Percentiles rank a stretch among this genome's conserved stretches.
These are phyloP conservation scores for Prunus armeniaca DNA, from an alignment of 306 rosid species.

Conservation along the genomic window DNA sequence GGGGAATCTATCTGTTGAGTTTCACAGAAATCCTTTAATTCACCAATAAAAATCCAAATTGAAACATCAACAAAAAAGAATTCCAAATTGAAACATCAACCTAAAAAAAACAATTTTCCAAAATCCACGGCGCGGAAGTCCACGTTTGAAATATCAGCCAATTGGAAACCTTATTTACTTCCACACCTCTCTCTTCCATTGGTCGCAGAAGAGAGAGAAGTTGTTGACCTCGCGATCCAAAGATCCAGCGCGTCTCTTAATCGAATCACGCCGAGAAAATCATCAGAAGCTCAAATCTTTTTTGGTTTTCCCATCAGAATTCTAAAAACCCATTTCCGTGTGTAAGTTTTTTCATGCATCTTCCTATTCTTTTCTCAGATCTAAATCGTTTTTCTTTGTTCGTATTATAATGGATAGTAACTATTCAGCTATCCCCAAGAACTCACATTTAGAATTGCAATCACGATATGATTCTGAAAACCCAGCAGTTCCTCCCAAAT, in stretches of 20 bases:
- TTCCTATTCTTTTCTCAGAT: constrained; percentile 24
- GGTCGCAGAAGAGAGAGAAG: neutral
- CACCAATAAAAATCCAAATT: too few species aligned
- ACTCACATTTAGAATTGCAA: constrained; percentile 64
- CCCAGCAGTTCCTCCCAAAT: constrained; percentile 15
- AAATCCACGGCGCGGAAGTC: constrained; percentile 20
- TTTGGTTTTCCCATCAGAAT: neutral
- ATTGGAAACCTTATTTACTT: neutral
- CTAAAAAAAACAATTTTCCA: neutral
- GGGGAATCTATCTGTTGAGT: too few species aligned
- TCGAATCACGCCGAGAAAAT: neutral
- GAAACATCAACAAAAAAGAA: neutral
- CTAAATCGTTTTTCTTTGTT: constrained; percentile 16
- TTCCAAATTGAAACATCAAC: neutral
- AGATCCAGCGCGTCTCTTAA: constrained; percentile 37
- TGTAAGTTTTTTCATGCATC: constrained; percentile 32
- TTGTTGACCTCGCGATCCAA: constrained; percentile 46
- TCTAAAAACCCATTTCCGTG: neutral
- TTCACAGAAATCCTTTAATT: too few species aligned
- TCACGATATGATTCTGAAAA: constrained; percentile 34
- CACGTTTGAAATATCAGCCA: constrained; percentile 18
- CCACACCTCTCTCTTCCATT: neutral
- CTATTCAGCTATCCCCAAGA: constrained; percentile 57
- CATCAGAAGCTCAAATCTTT: neutral
- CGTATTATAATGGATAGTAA: constrained; percentile 37